A percentile compares a stretch with the other conserved stretches of the same genome.
These are phyloP conservation scores for Dianthus caryophyllus DNA, from an alignment of 148 eudicot species.

Conservation along the genomic window DNA sequence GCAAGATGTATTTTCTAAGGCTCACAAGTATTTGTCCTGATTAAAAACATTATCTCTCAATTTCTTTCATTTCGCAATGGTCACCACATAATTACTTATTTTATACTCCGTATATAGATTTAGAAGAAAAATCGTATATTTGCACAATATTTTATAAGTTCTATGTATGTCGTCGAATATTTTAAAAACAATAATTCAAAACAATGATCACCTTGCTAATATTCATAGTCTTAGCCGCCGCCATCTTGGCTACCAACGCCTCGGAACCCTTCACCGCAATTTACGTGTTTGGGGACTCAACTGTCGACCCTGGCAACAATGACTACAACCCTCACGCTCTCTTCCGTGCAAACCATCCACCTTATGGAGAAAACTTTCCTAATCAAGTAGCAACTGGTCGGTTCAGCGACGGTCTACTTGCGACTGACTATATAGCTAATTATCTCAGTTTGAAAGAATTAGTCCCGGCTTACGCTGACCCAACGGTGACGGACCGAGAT, in stretches of 20 bases:
- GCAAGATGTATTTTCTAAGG: background rate
- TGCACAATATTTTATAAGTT: too few species aligned
- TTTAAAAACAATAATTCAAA: background rate
- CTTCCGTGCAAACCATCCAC: conserved; percentile 25
- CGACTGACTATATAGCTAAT: conserved; percentile 26
- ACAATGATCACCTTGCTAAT: background rate
- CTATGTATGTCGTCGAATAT: background rate
- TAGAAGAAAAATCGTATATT: background rate
- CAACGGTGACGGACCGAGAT: conserved; percentile 17
- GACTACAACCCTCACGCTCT: conserved; percentile 18
- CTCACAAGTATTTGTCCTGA: background rate
- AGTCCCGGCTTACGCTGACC: conserved; percentile 22
- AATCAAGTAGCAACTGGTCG: conserved; percentile 31
- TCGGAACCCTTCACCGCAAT: conserved; percentile 21
- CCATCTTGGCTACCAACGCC: background rate
- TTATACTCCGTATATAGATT: background rate
- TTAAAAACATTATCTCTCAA: background rate
- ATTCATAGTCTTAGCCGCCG: conserved; percentile 4
- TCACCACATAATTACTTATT: background rate
- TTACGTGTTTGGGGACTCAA: conserved; percentile 38
- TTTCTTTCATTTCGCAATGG: background rate
- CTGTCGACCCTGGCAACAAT: conserved; percentile 39
- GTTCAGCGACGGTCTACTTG: conserved; percentile 32
- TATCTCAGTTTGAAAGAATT: conserved; percentile 16
- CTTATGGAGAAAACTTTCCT: conserved; percentile 31